Evolutionary conservation across 2,329 filamentous ascomycete genomes (phyloP), one percentile per base, ranked within the genome.

Genomic region (Penicillium sp.): DNA sequence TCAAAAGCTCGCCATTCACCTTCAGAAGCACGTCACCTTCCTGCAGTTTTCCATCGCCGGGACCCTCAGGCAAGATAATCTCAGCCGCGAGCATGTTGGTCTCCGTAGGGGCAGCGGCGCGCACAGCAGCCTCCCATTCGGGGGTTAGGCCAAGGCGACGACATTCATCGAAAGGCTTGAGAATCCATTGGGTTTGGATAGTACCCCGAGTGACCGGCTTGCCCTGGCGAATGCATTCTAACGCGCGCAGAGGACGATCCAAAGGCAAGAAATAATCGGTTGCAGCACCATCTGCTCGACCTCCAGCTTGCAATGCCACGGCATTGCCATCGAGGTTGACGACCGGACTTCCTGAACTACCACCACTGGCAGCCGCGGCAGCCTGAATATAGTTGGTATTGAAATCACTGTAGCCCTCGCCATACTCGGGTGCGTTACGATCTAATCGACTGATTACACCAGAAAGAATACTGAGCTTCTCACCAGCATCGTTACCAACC

Each of bases 91-190:
- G 85, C 91, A 99, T 93, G 70, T 95, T 96, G 25, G 92, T 98
- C 78, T 97, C 95, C 67, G 91, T 89, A 1, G 96, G 95, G 65
- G 96, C 96, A 26, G 86, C 82, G 65, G 90, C 86, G 33, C 95
- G 88, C 62, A 96, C 87, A 55, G 88, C 87, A 37, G 90, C 88
- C 79, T 99, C 95, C 88, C 92, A 96, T 51, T 92, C 85, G 0
- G 92, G 83, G 2, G 86, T 91, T 59, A 99, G 81, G 8, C 95
- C 95, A 11, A 99, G 81, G 58, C 95, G 85, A 54, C 93, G 88
- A 75, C 95, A 98, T 74, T 99, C 96, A 67, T 99, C 96, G 67
- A 99, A 99, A 0, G 95, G 92, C 76, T 98, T 98, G 61, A 99
- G 84, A 53, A 98, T 84, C 84, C 96, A 99, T 73, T 99, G 95